Base-by-base conservation (phyloP, 495 filamentous ascomycete species). In the Copromyces sp. region DNA sequence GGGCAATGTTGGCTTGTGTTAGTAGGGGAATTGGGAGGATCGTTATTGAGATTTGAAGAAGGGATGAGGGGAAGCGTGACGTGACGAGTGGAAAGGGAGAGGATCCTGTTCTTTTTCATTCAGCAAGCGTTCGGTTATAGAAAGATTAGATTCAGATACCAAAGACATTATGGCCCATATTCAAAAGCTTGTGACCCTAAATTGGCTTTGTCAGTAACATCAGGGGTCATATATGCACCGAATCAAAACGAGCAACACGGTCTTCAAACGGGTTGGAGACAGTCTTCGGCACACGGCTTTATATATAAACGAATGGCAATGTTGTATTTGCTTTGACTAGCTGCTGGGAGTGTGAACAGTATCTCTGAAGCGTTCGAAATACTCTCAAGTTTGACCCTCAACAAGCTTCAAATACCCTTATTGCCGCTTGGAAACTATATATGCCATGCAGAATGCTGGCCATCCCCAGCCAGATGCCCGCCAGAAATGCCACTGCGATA, bases 21-120 rank as follows among this genome's bases (percentile, higher is more conserved):
- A 86, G 84, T 73, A 80, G 84, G 32, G 84, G 84, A 0, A 71
- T 86, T 69, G 83, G 84, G 53, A 74, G 79, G 71, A 84, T 86
- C 65, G 76, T 78, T 17, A 81, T 86, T 72, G 83, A 85, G 75
- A 82, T 86, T 17, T 85, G 72, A 37, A 37, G 35, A 37, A 74
- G 41, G 37, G 9, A 24, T 32, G 47, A 24, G 24, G 47, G 11
- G 4, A 12, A 37, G 35, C 35, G 5, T 37, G 35, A 37, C 35
- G 5, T 37, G 35, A 24, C 24, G 24, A 24, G 47, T 16, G 53
- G 29, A 2, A 2, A 35, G 53, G 35, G 14, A 16, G 24, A 32
- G 0, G 29, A 24, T 9, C 6, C 24, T 0, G 9, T 53, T 59
- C 6, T 59, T 6, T 16, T 14, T n/a, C 17, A 4, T 6, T 32